phyloP scores from a whole-genome alignment of 1,139 yeast species.

The Hanseniaspora gamundiae region DNA sequence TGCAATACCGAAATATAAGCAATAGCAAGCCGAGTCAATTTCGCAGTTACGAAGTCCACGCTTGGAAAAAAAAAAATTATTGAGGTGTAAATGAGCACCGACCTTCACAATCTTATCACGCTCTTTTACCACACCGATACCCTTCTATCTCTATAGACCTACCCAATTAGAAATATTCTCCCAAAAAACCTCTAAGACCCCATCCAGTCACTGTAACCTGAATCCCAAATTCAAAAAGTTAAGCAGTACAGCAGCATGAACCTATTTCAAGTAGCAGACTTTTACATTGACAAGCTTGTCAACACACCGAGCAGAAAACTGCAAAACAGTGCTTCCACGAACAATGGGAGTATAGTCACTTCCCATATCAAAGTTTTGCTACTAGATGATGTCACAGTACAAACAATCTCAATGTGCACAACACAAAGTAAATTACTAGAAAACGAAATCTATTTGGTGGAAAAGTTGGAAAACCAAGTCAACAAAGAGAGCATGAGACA shows the following conservation, averaged over 20 bases:
- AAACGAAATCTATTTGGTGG: slow-evolving; percentile 73
- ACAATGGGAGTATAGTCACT: slow-evolving; percentile 21
- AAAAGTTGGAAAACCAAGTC: slow-evolving; percentile 45
- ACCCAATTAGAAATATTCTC: too few relatives aligned
- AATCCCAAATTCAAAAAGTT: not conserved
- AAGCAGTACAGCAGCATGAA: slow-evolving; percentile 32
- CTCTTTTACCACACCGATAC: too few relatives aligned
- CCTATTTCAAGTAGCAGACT: slow-evolving; percentile 37
- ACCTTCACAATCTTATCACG: too few relatives aligned
- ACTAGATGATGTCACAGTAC: slow-evolving; percentile 68
- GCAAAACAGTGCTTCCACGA: slow-evolving; percentile 9
- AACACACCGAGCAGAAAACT: slow-evolving; percentile 17
- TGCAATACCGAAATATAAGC: too few relatives aligned
- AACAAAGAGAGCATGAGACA: slow-evolving; percentile 69
- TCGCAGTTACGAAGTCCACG: too few relatives aligned
- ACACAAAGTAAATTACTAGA: slow-evolving; percentile 78
- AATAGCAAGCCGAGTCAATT: too few relatives aligned
- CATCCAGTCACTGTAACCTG: too few relatives aligned
- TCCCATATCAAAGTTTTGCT: slow-evolving; percentile 59
- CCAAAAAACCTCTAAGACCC: too few relatives aligned
- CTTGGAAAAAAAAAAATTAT: too few relatives aligned
- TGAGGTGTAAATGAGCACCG: too few relatives aligned
- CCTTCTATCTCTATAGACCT: too few relatives aligned
- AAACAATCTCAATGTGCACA: slow-evolving; percentile 72
- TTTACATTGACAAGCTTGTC: slow-evolving; percentile 37